Evolutionary conservation across 495 filamentous ascomycete genomes (phyloP), one percentile per base, ranked within the genome.

Genomic region (Aspergillus wentii): DNA sequence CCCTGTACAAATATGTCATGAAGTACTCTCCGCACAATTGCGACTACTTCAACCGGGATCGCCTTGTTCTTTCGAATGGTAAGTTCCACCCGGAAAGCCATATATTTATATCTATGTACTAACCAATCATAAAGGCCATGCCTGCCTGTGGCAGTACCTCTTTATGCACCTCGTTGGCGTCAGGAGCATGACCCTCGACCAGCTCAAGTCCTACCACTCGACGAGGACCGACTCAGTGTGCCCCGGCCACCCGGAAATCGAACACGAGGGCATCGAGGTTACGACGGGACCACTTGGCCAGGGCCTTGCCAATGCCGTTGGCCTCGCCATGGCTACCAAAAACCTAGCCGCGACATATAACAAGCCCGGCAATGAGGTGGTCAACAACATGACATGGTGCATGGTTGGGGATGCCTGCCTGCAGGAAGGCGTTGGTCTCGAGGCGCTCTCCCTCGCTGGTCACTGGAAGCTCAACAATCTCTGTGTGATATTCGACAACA

Each of bases 271-370:
- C 5, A 70, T 82, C 35, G 78, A 81, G 50, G 74, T 82, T 1
- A 82, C 78, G 1, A 81, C 77, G 0, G 76, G 77, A 2, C 77
- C 77, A 0, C 61, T 81, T 13, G 77, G 77, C 3, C 77, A 79
- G 50, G 77, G 77, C 22, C 54, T 80, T 17, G 69, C 75, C 3
- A 81, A 81, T 48, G 74, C 76, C 0, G 77, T 79, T 9, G 77
- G 77, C 17, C 35, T 80, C 23, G 76, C 77, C 3, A 75, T 79
- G 61, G 76, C 77, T 0, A 60, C 72, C 1, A 78, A 75, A 58
- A 64, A 79, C 51, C 55, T 81, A 8, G 71, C 56, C 0, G 72
- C 74, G 0, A 66, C 48, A 1, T 81, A 68, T 52, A 81, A 81
- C 41, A 51, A 57, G 10, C 72, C 72, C 0, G 62, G 58, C 0